Evolutionary conservation across 352 stramenopile genomes (phyloP).

Genomic region (Phytophthora multivora): DNA sequence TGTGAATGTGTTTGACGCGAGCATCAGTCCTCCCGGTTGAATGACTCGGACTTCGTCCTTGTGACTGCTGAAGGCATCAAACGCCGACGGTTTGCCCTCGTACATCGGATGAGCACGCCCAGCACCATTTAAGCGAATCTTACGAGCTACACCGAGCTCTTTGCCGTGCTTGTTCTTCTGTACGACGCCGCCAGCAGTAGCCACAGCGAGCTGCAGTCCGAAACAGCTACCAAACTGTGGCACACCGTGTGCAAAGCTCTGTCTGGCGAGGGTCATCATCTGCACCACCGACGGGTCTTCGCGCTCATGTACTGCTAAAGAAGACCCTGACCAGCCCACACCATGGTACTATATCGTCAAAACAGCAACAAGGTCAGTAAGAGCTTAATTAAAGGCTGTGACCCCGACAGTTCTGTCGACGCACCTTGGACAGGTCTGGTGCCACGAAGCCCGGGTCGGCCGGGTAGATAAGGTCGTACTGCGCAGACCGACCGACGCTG

Average conservation of each 20-base stretch:
- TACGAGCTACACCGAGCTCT: constrained; percentile 68
- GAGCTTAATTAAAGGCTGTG: not conserved
- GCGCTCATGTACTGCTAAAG: constrained; percentile 63
- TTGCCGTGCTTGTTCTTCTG: constrained; percentile 70
- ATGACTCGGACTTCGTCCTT: constrained; percentile 80
- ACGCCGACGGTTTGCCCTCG: constrained; percentile 69
- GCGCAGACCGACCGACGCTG: constrained; percentile 37
- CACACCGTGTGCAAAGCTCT: constrained; percentile 52
- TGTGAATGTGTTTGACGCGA: constrained; percentile 65
- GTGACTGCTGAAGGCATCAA: constrained; percentile 78
- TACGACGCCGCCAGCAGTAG: constrained; percentile 55
- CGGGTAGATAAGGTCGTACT: constrained; percentile 69
- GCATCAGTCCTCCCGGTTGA: constrained; percentile 45
- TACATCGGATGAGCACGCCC: constrained; percentile 76
- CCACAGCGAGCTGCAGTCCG: constrained; percentile 64
- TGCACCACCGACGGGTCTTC: constrained; percentile 54
- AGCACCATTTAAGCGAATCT: constrained; percentile 61
- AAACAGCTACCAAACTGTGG: constrained; percentile 85
- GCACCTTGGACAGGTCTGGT: constrained; percentile 58
- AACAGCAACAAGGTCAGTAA: constrained; percentile 4
- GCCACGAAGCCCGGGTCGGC: constrained; percentile 56
- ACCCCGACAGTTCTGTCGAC: not conserved
- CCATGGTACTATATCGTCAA: constrained; percentile 56
- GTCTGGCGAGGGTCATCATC: constrained; percentile 47
- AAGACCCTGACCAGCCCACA: constrained; percentile 80